A percentile compares a stretch with the other conserved stretches of the same genome.
Conservation (phyloP, 2,329 filamentous ascomycete species). For the Alternaria sp. region DNA sequence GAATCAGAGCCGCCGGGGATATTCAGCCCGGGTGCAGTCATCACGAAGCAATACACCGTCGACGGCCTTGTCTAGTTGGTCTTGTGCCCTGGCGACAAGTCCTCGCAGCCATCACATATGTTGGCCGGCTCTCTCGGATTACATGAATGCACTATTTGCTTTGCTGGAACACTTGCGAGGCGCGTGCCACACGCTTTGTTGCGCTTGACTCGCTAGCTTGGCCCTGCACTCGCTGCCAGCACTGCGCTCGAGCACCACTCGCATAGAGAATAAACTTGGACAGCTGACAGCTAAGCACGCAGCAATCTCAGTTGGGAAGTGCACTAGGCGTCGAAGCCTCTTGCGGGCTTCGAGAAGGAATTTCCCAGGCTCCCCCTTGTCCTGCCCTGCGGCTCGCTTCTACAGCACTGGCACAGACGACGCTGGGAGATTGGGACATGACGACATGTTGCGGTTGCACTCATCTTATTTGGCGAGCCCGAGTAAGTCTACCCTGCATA, state of each 20-base stretch:
- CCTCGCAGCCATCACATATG: not conserved
- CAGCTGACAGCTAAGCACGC: not conserved
- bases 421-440: conserved; percentile 22
- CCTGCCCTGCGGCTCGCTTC: conserved; percentile 13
- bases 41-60: not conserved
- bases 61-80: not conserved
- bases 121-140: not conserved
- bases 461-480: conserved; percentile 21
- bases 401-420: conserved; percentile 6
- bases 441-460: conserved; percentile 20
- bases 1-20: conserved; percentile 5
- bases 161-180: conserved; percentile 15
- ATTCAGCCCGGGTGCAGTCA: not conserved
- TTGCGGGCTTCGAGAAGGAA: conserved; percentile 7
- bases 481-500: conserved; percentile 15
- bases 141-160: conserved; percentile 11
- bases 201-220: conserved; percentile 27
- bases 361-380: conserved; percentile 6
- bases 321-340: conserved; percentile 9
- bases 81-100: not conserved
- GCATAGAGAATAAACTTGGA: not conserved
- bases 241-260: conserved; percentile 1
- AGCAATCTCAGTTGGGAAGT: conserved; percentile 8
- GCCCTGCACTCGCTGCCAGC: conserved; percentile 7
- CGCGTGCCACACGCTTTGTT: conserved; percentile 17